Evolutionary conservation across 2,329 filamentous ascomycete species (phyloP), one percentile per base, ranked within the genome.

Genomic region (Stachybotrys elegans): DNA sequence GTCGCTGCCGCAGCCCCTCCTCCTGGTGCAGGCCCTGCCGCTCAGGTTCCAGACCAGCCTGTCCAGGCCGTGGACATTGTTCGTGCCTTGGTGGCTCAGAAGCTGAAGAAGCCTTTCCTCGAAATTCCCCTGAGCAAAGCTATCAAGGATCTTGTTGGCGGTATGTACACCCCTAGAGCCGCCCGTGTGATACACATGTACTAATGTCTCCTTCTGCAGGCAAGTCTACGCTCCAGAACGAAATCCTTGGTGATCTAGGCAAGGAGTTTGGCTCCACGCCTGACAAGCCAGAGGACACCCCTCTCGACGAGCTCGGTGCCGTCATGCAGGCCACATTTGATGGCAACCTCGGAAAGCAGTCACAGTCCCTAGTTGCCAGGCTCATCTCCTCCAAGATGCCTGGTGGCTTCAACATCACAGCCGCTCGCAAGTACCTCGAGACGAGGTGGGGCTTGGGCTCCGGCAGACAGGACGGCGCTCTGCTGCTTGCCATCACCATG

Each of bases 361-460:
- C 93, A 1, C 86, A 88, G 43, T 94, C 91, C 3, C 79, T 98
- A 45, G 86, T 98, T 65, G 93, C 93, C 40, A 86, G 93, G 55
- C 75, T 98, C 63, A 93, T 98, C 35, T 97, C 93, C 2, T 96
- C 93, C 22, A 98, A 98, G 73, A 98, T 98, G 93, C 93, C 93
- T 39, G 93, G 92, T 72, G 93, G 93, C 50, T 98, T 98, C 81
- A 98, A 97, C 67, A 97, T 97, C 66, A 97, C 92, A 60, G 79
- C 89, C 12, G 88, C 94, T 38, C 82, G 93, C 59, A 98, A 98
- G 71, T 94, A 98, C 62, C 73, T 98, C 36, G 92, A 96, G 71
- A 89, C 87, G 14, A 81, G 89, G 66, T 98, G 92, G 90, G 93
- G 93, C 44, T 73, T 98, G 46, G 88, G 77, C 4, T 63, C 84